These are phyloP conservation scores for Nicotiana rustica DNA, from an alignment of 305 asterid species.

Conservation along the genomic window DNA sequence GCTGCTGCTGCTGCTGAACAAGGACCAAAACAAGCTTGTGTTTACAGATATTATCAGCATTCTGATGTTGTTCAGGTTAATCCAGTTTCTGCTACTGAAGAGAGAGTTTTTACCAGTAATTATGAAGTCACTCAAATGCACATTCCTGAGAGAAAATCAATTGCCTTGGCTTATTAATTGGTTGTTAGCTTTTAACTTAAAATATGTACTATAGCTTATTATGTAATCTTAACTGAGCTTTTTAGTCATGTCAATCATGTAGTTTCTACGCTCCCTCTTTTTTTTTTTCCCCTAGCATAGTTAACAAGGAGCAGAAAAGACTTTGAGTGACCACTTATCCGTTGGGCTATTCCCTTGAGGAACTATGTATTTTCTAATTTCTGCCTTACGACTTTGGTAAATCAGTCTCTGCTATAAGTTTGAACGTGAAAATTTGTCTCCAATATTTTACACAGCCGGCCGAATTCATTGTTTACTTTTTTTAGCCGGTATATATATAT, in stretches of 20 bases:
- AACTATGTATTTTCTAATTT: neutral
- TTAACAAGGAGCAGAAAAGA: neutral
- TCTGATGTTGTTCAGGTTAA: constrained; percentile 24
- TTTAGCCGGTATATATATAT: too few relatives aligned
- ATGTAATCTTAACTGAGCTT: neutral
- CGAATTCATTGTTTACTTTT: too few relatives aligned
- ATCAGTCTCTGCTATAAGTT: too few relatives aligned
- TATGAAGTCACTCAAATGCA: neutral
- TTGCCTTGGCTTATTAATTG: constrained; percentile 25
- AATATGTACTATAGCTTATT: neutral
- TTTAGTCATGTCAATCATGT: constrained; percentile 3
- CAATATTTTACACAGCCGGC: too few relatives aligned
- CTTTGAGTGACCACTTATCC: neutral
- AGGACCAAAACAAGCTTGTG: constrained; percentile 31
- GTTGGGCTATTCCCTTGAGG: neutral
- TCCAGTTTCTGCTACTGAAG: constrained; percentile 32
- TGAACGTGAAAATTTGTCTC: too few relatives aligned
- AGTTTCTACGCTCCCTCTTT: neutral
- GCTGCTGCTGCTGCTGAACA: neutral
- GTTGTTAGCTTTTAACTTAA: neutral
- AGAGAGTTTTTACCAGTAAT: constrained; percentile 10
- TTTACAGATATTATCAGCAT: constrained; percentile 28
- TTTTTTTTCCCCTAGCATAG: neutral
- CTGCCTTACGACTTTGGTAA: too few relatives aligned
- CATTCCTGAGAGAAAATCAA: constrained; percentile 23